Evolutionary conservation across 106 monocot genomes (phyloP), one percentile per base, ranked within the genome.

Genomic region (Iris macrosiphon): DNA sequence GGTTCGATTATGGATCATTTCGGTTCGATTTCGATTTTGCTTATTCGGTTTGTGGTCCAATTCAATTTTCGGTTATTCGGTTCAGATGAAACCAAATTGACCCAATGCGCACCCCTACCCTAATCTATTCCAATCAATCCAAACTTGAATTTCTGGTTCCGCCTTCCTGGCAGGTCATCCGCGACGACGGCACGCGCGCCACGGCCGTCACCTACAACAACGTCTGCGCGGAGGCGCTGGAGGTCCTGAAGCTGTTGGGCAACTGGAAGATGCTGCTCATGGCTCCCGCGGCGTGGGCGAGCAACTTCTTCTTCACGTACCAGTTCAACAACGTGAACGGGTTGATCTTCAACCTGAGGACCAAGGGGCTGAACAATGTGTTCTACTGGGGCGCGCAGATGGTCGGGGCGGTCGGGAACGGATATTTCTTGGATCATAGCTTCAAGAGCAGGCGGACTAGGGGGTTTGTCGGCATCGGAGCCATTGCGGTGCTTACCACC

Each of bases 311-410:
- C 85, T 95, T 89, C 67, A 82, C 55, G 32, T 95, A 95, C 79
- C 95, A 95, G 62, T 95, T 95, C 85, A 95, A 95, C 77, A 82
- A 95, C 45, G 95, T 95, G 7, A 89, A 95, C 22, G 95, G 85
- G 4, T 25, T 60, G 31, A 35, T 95, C 29, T 95, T 95, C 82
- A 82, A 57, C 28, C 80, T 95, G 16, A 61, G 95, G 8, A 95
- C 95, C 29, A 76, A 78, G 18, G 95, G 95, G 20, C 55, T 95
- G 31, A 95, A 89, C 79, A 95, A 95, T 41, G 77, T 85, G 2
- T 89, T 85, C 89, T 95, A 95, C 59, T 95, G 95, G 89, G 95
- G 76, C 2, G 95, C 95, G 0, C 95, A 89, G 68, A 92, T 92
- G 92, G 0, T 79, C 26, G 92, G 87, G 13, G 82, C 92, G 2